Evolutionary conservation across 495 filamentous ascomycete species (phyloP), one percentile per base, ranked within the genome.

Genomic region (Lineolata rhizophorae): DNA sequence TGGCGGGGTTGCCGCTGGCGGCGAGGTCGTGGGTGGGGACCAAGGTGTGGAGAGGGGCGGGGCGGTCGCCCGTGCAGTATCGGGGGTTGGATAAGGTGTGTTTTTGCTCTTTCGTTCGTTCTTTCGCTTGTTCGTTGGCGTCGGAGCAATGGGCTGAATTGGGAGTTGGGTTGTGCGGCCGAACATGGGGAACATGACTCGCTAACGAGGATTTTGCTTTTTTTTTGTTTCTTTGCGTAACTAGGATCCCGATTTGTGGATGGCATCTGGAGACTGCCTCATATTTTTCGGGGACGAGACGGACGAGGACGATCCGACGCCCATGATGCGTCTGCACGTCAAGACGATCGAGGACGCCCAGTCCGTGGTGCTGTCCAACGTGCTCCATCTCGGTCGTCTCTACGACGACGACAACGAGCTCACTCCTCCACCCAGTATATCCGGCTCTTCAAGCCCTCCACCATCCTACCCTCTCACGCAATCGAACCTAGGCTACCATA

Each of bases 201-300:
- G 16, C 16, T 8, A 5, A 6, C 16, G 8, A 6, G 6, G 8
- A 30, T 30, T 8, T 30, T 30, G 22, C 22, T 25, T 25, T 8
- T 25, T 8, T 25, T 32, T 2, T 19, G 12, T 8, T 14, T 19
- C n/a, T n/a, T n/a, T n/a, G n/a, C n/a, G n/a, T n/a, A n/a, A 14
- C 1, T 18, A 46, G 37, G 46, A 49, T 19, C 37, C 39, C 16
- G 36, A 46, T 14, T 41, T 49, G 43, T 35, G 32, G 32, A 5
- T 35, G 5, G 27, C 46, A 29, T 27, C 12, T 27, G 46, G 46
- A 2, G 44, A 43, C 26, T 47, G 46, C 3, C 26, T 46, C n/a
- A 35, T 49, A 8, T 49, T 38, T 30, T 49, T 49, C 32, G 45
- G 37, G 19, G 46, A 46, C 17, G 40, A 49, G 30, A 44, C 29